phyloP scores from a whole-genome alignment of 306 rosid species.

The Castanea sativa region DNA sequence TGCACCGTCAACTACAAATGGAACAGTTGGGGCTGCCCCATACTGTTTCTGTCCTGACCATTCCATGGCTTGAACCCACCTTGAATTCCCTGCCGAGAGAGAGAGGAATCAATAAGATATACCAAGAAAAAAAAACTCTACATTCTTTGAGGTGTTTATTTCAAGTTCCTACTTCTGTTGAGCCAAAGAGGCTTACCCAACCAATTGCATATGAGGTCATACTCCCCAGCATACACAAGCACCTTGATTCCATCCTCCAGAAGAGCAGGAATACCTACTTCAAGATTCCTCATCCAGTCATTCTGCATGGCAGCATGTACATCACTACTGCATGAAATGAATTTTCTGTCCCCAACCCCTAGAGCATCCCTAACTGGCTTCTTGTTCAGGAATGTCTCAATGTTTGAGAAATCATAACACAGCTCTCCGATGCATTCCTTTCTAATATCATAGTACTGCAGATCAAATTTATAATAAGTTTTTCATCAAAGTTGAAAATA shows the following conservation, averaged over 20 bases:
- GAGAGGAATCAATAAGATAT: neutral
- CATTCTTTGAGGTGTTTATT: neutral
- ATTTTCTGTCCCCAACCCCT: constrained; percentile 77
- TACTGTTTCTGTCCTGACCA: constrained; percentile 84
- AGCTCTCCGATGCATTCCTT: constrained; percentile 57
- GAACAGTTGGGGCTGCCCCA: constrained; percentile 34
- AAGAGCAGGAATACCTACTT: constrained; percentile 81
- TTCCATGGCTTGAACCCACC: constrained; percentile 84
- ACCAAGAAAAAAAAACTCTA: neutral
- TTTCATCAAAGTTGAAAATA: constrained; percentile 14
- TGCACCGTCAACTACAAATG: constrained; percentile 60
- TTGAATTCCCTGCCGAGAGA: constrained; percentile 68
- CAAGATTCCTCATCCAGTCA: constrained; percentile 98
- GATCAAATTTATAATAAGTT: constrained; percentile 10
- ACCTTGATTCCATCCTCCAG: constrained; percentile 82
- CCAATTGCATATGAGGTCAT: constrained; percentile 96
- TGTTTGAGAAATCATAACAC: constrained; percentile 75
- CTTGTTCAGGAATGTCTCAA: constrained; percentile 71
- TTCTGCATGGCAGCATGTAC: constrained; percentile 57
- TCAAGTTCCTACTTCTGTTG: constrained; percentile 2
- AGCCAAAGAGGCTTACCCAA: constrained; percentile 54
- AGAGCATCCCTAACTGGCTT: constrained; percentile 57
- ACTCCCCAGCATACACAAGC: constrained; percentile 92
- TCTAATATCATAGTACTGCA: constrained; percentile 89
- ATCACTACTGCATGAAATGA: constrained; percentile 65